These are phyloP conservation scores for Pestalotiopsis sp. DNA, from an alignment of 2,329 filamentous ascomycete genomes.

Conservation along the genomic window DNA sequence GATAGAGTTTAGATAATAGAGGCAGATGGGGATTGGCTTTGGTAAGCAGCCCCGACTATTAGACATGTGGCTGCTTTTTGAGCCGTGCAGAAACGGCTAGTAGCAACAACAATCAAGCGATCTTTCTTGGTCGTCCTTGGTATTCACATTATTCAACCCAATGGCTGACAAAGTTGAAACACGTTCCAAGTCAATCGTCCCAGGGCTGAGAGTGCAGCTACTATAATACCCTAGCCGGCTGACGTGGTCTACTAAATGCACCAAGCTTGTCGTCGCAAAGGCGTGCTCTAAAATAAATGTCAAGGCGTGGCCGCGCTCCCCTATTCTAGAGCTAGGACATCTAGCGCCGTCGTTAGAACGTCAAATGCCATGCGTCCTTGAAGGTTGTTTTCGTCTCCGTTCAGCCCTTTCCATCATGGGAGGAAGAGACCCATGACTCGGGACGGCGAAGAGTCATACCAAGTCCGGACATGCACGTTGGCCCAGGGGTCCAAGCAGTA, in stretches of 20 bases:
- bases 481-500: background rate
- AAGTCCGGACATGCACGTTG: background rate
- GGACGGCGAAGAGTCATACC: background rate
- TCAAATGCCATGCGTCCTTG: background rate
- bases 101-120: too few species aligned
- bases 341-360: background rate
- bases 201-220: background rate
- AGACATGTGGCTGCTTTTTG: too few species aligned
- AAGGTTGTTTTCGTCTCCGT: background rate
- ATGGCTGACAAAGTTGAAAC: background rate
- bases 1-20: background rate
- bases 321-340: background rate
- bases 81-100: too few species aligned
- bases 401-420: background rate
- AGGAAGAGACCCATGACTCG: background rate
- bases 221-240: background rate
- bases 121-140: background rate
- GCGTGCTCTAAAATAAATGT: constrained; percentile 1
- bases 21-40: background rate
- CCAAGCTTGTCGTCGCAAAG: constrained; percentile 3
- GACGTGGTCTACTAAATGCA: background rate
- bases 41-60: background rate
- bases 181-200: background rate
- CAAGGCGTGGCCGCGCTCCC: background rate
- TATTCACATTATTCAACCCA: background rate